phyloP scores from a whole-genome alignment of 2,329 filamentous ascomycete species.

The Alternaria conjuncta region DNA sequence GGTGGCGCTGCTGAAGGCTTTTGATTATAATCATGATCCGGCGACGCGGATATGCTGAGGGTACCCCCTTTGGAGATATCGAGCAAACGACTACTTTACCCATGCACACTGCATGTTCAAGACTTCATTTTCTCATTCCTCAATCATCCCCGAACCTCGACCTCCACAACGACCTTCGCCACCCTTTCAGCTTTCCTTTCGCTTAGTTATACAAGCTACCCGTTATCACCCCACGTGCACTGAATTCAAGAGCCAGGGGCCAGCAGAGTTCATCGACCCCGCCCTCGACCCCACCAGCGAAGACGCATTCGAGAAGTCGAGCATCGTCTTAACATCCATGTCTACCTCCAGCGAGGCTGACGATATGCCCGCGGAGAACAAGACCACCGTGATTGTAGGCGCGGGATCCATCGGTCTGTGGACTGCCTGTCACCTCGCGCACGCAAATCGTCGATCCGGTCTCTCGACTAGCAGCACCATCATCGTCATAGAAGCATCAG shows the following conservation, averaged over 20 bases:
- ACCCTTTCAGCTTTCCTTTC: not conserved
- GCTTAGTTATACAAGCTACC: not conserved
- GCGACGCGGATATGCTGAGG: slow-evolving; percentile 1
- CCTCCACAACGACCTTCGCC: not conserved
- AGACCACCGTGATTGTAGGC: not conserved
- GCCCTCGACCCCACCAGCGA: not conserved
- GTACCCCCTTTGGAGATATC: not conserved
- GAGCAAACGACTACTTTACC: not conserved
- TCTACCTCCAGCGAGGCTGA: not conserved
- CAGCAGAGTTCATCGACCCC: not conserved
- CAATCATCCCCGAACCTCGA: not conserved
- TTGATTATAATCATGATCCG: slow-evolving; percentile 10
- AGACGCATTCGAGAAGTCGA: not conserved
- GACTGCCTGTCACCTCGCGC: not conserved
- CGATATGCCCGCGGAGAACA: not conserved
- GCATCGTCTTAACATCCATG: not conserved
- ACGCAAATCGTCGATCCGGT: not conserved
- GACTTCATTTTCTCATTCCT: not conserved
- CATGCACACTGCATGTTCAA: not conserved
- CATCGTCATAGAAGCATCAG: not conserved
- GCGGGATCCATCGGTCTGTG: not conserved
- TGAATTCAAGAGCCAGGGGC: not conserved
- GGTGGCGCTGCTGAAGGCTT: slow-evolving; percentile 1
- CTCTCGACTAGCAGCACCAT: not conserved
- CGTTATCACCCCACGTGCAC: not conserved